Evolutionary conservation across 306 rosid species (phyloP), one percentile per base, ranked within the genome.

Genomic region (Gastrolobium bilobum): DNA sequence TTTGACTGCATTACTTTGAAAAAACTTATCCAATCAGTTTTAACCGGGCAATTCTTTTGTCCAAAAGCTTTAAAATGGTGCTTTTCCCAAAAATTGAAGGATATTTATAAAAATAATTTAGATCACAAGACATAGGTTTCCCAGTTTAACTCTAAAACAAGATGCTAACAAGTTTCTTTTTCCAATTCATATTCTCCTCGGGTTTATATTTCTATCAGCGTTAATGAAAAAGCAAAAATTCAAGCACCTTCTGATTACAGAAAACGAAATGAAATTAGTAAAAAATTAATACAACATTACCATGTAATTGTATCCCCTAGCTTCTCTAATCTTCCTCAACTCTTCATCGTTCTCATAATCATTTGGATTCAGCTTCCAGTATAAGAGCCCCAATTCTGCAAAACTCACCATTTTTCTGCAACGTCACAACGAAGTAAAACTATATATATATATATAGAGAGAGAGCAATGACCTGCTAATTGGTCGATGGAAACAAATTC

Each of bases 291-390:
- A 44, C 0, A 64, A 47, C 3, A 30, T 10, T 81, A 94, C 98
- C 97, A 86, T 84, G 91, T 92, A 94, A 79, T 83, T 90, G 79
- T 91, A 94, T 68, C 93, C 97, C 67, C 97, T 89, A 71, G 82
- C 54, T 73, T 94, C 88, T 82, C 97, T 90, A 65, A 94, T 91
- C 8, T 78, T 84, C 68, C 44, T 88, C 79, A 92, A 89, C 42
- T 91, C 89, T 51, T 84, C 84, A 81, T 92, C 95, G 29, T 89
- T 88, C 68, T 88, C 93, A 30, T 82, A 91, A 39, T 73, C 81
- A 68, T 10, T 69, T 15, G 86, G 84, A 42, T 81, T 85, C 58
- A 85, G 81, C 47, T 85, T 72, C 85, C 88, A 81, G 81, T 81
- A 77, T 38, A 81, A 67, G 9, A 85, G 75, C 31, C 88, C 85